Percentiles rank a stretch among this genome's conserved stretches.
Conservation (phyloP, 1,284 basidiomycete genomes). For the Papiliotrema laurentii region DNA sequence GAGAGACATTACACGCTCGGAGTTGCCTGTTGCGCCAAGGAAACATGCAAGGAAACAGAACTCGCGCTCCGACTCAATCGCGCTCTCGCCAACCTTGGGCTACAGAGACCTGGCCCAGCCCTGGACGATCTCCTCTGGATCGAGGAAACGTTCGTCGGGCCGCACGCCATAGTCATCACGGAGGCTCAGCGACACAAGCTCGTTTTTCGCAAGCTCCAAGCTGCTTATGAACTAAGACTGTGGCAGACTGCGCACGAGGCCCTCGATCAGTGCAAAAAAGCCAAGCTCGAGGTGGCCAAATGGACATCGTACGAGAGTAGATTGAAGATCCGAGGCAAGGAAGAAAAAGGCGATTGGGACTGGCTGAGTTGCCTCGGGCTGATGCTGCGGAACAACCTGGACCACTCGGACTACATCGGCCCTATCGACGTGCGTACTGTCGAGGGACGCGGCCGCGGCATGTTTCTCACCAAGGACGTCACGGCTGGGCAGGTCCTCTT, state of each 20-base stretch:
- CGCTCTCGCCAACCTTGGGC: neutral
- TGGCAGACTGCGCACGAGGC: neutral
- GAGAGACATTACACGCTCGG: neutral
- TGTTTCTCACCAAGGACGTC: neutral
- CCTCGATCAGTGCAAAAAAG: neutral
- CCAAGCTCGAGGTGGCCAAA: neutral
- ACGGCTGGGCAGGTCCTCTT: neutral
- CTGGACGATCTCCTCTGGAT: constrained; percentile 1
- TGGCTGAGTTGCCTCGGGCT: neutral
- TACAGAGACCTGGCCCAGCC: neutral
- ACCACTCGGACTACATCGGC: neutral
- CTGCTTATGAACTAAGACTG: neutral
- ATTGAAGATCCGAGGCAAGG: neutral
- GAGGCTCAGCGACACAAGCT: constrained; percentile 1
- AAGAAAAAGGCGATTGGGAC: neutral
- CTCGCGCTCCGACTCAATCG: constrained; percentile 2
- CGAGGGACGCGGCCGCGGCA: neutral
- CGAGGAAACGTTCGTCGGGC: neutral
- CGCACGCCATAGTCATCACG: neutral
- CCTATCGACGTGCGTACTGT: neutral
- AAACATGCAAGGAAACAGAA: too few relatives aligned
- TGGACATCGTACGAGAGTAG: neutral
- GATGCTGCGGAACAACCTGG: neutral
- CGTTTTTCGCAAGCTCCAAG: neutral
- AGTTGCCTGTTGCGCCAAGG: too few relatives aligned